Conservation (phyloP, 495 filamentous ascomycete species). For the Penicillium paradoxum region DNA sequence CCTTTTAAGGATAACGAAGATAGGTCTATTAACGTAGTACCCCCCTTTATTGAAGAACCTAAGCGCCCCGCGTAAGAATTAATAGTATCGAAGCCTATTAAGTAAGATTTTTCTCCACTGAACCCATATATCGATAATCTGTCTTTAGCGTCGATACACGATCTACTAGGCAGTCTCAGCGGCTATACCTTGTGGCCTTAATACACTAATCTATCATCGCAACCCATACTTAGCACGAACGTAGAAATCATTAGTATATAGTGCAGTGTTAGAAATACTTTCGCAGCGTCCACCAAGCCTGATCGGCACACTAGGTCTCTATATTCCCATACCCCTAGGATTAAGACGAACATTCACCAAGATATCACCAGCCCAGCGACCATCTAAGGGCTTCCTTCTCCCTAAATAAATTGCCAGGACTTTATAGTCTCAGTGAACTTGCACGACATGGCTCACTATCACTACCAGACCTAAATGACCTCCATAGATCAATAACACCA, state of each 20-base stretch:
- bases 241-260: background rate
- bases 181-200: background rate
- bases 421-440: too few species aligned
- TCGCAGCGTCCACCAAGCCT: too few species aligned
- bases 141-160: background rate
- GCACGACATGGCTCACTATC: too few species aligned
- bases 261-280: too few species aligned
- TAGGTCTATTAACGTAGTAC: background rate
- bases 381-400: too few species aligned
- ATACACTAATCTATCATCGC: background rate
- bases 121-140: background rate
- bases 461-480: too few species aligned
- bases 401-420: too few species aligned
- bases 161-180: background rate
- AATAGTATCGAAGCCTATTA: background rate
- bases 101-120: background rate
- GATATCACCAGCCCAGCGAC: too few species aligned
- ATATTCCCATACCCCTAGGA: too few species aligned
- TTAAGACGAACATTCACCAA: too few species aligned
- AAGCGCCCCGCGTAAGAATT: background rate
- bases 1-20: background rate
- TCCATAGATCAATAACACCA: too few species aligned
- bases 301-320: too few species aligned
- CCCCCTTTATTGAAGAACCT: background rate
- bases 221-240: background rate